Percentiles rank a stretch among this genome's conserved stretches.
Evolutionary conservation across 768 basidiomycete genomes (phyloP).

Genomic region (Boletus rex-veris): DNA sequence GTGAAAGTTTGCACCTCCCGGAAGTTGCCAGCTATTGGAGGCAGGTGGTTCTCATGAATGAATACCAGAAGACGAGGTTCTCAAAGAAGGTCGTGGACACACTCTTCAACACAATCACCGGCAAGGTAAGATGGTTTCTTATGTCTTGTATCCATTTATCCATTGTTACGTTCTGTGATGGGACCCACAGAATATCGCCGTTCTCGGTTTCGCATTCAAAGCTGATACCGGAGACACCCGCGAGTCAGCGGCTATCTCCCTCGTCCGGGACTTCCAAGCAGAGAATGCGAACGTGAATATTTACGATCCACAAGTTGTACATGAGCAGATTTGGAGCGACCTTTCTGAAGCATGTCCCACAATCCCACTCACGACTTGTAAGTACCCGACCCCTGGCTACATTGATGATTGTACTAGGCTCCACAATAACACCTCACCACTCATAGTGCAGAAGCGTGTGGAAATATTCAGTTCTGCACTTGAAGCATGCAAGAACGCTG

Average conservation of each 20-base stretch:
- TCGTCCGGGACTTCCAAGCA: constrained; percentile 88
- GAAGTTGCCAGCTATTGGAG: constrained; percentile 98
- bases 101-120: constrained; percentile 97
- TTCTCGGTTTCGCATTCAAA: constrained; percentile 98
- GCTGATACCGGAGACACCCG: constrained; percentile 99
- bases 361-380: constrained; percentile 63
- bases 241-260: constrained; percentile 92
- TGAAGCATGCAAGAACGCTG: constrained; percentile 84
- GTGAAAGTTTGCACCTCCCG: constrained; percentile 90
- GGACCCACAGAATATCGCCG: constrained; percentile 72
- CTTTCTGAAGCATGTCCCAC: constrained; percentile 66
- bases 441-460: constrained; percentile 82
- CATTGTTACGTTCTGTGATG: constrained; percentile 1
- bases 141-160: background rate
- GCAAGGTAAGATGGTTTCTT: constrained; percentile 56
- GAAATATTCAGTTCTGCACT: constrained; percentile 72
- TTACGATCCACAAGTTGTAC: constrained; percentile 88
- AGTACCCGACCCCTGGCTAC: constrained; percentile 23
- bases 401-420: background rate
- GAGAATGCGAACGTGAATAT: constrained; percentile 85
- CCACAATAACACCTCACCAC: background rate
- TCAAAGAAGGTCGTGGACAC: constrained; percentile 95
- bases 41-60: constrained; percentile 97
- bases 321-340: constrained; percentile 85
- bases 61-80: constrained; percentile 96